Evolutionary conservation across 768 basidiomycete species (phyloP).

Genomic region (Suillus discolor): DNA sequence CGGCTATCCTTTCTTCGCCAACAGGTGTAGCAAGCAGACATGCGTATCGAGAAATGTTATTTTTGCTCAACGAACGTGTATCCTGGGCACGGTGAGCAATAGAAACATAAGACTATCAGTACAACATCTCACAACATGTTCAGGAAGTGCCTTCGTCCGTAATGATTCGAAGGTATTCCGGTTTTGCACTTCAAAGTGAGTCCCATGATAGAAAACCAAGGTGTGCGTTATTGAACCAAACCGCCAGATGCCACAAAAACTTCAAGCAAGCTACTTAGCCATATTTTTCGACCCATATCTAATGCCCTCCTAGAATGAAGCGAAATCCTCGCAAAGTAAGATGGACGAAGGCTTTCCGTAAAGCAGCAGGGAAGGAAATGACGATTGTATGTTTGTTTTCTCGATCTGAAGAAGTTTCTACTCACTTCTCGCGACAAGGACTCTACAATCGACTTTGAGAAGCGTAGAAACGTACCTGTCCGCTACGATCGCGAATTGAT

Average conservation of each 20-base stretch:
- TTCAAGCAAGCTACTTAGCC: conserved; percentile 73
- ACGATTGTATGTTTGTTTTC: conserved; percentile 71
- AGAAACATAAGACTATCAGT: not conserved
- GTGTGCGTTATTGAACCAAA: conserved; percentile 12
- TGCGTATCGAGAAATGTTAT: conserved; percentile 98
- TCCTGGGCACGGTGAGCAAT: conserved; percentile 82
- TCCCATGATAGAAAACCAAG: conserved; percentile 7
- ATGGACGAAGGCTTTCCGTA: conserved; percentile 99
- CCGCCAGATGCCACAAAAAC: conserved; percentile 91
- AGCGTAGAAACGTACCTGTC: conserved; percentile 95
- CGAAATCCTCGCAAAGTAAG: conserved; percentile 98
- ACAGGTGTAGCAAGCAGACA: conserved; percentile 31
- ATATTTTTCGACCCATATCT: not conserved
- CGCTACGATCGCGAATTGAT: conserved; percentile 95
- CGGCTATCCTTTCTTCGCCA: conserved; percentile 14
- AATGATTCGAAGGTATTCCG: conserved; percentile 98
- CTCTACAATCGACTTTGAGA: conserved; percentile 98
- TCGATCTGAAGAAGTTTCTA: conserved; percentile 4
- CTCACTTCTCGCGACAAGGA: conserved; percentile 58
- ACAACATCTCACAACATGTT: not conserved
- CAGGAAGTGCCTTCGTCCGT: conserved; percentile 93
- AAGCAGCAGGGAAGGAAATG: conserved; percentile 99
- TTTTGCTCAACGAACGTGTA: conserved; percentile 98
- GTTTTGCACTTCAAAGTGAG: conserved; percentile 97
- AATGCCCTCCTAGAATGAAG: conserved; percentile 76